Conservation (phyloP, 2,329 filamentous ascomycete species). For the Pseudogymnoascus sp. region DNA sequence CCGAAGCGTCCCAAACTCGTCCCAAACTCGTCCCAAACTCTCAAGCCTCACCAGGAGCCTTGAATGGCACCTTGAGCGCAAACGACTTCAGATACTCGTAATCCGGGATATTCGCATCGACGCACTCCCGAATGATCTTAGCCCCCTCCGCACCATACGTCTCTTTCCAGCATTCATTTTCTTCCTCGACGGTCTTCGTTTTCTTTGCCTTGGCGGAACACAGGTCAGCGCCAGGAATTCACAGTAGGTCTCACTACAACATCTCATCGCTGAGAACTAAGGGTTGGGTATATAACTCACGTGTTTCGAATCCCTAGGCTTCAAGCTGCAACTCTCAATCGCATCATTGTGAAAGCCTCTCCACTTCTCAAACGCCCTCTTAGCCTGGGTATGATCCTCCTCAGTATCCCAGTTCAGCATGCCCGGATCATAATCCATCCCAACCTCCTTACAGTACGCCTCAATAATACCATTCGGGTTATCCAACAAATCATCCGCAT, state of each 20-base stretch:
- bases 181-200: slow-evolving; percentile 53
- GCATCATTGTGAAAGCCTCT: slow-evolving; percentile 94
- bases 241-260: neutral
- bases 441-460: slow-evolving; percentile 74
- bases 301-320: slow-evolving; percentile 56
- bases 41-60: slow-evolving; percentile 10
- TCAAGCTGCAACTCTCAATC: slow-evolving; percentile 70
- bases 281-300: slow-evolving; percentile 34
- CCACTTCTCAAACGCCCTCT: slow-evolving; percentile 88
- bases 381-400: slow-evolving; percentile 60
- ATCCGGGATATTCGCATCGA: slow-evolving; percentile 62
- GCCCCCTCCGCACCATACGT: slow-evolving; percentile 68
- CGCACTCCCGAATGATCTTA: slow-evolving; percentile 60
- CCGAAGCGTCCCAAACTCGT: slow-evolving; percentile 2
- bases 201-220: slow-evolving; percentile 41
- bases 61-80: slow-evolving; percentile 46
- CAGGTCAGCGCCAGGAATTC: slow-evolving; percentile 9
- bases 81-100: slow-evolving; percentile 81
- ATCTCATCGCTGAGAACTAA: neutral
- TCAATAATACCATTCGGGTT: slow-evolving; percentile 67
- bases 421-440: slow-evolving; percentile 61
- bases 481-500: slow-evolving; percentile 90
- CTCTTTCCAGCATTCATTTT: slow-evolving; percentile 62
- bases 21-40: slow-evolving; percentile 10
- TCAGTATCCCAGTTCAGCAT: slow-evolving; percentile 84